Evolutionary conservation across 495 filamentous ascomycete species (phyloP), one percentile per base, ranked within the genome.

Genomic region (Hypoxylon trugodes): DNA sequence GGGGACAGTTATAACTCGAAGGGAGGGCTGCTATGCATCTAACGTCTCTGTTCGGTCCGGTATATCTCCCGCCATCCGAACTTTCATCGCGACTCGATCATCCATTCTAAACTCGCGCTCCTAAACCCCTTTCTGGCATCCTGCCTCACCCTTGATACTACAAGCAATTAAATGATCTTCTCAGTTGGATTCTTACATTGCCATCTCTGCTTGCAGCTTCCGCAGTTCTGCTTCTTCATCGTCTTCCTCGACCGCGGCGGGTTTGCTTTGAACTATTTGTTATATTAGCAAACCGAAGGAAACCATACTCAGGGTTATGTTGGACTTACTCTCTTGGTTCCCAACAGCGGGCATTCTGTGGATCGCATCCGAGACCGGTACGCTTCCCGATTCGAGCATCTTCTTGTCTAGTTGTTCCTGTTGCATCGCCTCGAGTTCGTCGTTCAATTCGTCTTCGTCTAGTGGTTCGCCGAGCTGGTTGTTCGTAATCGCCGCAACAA

Each of bases 171-270:
- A 28, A 51, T 36, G 12, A 15, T 2, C 10, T 24, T n/a, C 35
- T 41, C 18, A 26, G 25, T 25, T 13, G 30, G 28, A n/a, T 7
- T 47, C 52, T 86, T 76, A 93, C 89, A 97, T 96, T 54, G 93
- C 93, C 95, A 98, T 98, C 78, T 97, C 95, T 35, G 92, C 94
- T 76, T 94, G 92, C 68, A 98, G 75, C 76, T 95, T 97, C 73
- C 87, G 86, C 70, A 99, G 81, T 78, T 99, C 96, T 65, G 88
- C 94, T 74, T 97, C 95, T 70, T 97, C 93, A 86, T 98, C 94
- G 69, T 93, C 90, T 73, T 96, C 93, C 74, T 89, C 86, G 61
- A 84, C 80, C 15, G 76, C 73, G 47, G 79, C 77, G 35, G 77
- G 74, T 65, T 86, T 87, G 46, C 80, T 77, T 80, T 87, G 89